phyloP scores from a whole-genome alignment of 192 early-diverging fungal genomes.

The Dimargaris xerosporica region DNA sequence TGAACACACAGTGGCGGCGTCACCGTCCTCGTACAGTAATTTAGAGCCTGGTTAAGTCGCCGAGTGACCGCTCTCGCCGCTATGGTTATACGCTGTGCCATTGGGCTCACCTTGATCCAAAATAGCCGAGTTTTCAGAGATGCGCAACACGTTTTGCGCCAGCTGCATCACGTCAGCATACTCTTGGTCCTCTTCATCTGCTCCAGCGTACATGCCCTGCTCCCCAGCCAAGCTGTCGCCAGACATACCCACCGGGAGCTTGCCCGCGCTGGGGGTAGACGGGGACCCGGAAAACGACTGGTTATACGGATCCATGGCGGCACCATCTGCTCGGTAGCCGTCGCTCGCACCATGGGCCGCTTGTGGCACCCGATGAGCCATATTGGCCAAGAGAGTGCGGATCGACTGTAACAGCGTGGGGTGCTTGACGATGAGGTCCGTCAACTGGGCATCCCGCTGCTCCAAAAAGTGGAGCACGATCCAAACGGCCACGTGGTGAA shows the following conservation, averaged over 20 bases:
- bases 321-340: slow-evolving; percentile 17
- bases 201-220: no score
- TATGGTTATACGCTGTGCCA: no score
- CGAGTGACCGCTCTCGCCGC: no score
- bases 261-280: slow-evolving; percentile 3
- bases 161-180: slow-evolving; percentile 10
- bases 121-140: slow-evolving; percentile 8
- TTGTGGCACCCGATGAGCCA: slow-evolving; percentile 11
- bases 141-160: slow-evolving; percentile 7
- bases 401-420: slow-evolving; percentile 30
- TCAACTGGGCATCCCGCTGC: slow-evolving; percentile 24
- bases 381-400: slow-evolving; percentile 18
- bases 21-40: no score
- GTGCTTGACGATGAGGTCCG: slow-evolving; percentile 23
- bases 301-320: not conserved
- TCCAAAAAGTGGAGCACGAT: slow-evolving; percentile 70
- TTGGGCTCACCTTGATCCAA: not conserved
- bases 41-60: no score
- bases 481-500: slow-evolving; percentile 75
- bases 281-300: not conserved
- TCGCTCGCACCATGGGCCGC: slow-evolving; percentile 14
- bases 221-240: not conserved
- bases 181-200: slow-evolving; percentile 10
- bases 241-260: not conserved
- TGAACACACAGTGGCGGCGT: no score